A percentile compares a stretch with the other conserved stretches of the same genome.
Conservation (phyloP, 345 rosid species). For the Murraya koenigii region DNA sequence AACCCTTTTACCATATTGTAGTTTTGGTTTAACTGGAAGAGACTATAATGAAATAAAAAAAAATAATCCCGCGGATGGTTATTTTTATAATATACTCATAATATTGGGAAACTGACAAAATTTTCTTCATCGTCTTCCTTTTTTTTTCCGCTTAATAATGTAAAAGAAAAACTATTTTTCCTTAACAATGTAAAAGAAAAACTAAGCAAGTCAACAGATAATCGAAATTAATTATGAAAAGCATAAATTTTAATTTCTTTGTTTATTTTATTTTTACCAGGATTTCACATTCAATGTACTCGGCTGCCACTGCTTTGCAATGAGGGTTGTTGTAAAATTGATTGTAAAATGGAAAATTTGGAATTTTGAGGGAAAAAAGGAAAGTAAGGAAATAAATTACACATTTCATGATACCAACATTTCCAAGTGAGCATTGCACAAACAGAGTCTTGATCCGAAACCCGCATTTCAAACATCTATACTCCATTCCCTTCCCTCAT, state of each 20-base stretch:
- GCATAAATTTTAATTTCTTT: too few species aligned
- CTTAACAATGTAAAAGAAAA: too few species aligned
- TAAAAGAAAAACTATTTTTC: too few species aligned
- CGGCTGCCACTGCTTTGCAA: constrained; percentile 69
- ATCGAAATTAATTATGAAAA: too few species aligned
- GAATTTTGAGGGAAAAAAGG: not conserved
- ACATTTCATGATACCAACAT: constrained; percentile 76
- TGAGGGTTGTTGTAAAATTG: not conserved
- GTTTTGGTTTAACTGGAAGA: constrained; percentile 24
- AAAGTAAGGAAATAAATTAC: constrained; percentile 27
- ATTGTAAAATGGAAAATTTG: not conserved
- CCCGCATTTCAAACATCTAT: constrained; percentile 65
- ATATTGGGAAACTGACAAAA: constrained; percentile 23
- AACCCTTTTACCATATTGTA: constrained; percentile 16
- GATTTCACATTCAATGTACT: constrained; percentile 74
- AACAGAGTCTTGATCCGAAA: constrained; percentile 49
- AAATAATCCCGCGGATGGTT: constrained; percentile 3
- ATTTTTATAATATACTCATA: not conserved
- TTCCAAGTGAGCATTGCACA: constrained; percentile 69
- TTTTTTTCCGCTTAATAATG: too few species aligned
- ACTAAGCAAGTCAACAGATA: too few species aligned
- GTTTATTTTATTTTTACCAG: constrained; percentile 67
- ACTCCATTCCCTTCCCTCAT: constrained; percentile 24
- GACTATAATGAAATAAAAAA: constrained; percentile 4
- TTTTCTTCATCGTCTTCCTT: too few species aligned